Conservation (phyloP, 1,284 basidiomycete genomes). For the Clitocybe nebularis region DNA sequence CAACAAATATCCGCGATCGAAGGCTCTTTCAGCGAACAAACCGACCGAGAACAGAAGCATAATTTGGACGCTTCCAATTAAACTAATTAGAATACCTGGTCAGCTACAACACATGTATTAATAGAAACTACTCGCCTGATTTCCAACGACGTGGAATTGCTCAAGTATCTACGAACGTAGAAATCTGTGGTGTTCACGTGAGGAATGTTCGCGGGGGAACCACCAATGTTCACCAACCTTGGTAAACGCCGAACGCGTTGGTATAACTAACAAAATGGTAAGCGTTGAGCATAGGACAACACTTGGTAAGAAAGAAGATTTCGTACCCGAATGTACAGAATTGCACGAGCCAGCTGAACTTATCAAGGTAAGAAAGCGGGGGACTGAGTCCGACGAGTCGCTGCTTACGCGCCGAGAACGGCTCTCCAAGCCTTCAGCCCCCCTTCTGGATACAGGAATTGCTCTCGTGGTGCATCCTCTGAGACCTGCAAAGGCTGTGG, state of each 20-base stretch:
- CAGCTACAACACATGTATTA: too few species aligned
- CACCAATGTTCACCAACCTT: background rate
- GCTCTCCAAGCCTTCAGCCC: background rate
- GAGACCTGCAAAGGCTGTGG: too few species aligned
- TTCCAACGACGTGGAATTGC: background rate
- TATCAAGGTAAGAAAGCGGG: background rate
- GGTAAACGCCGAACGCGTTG: conserved; percentile 1
- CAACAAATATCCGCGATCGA: conserved; percentile 2
- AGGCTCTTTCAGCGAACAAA: background rate
- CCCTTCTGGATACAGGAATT: conserved; percentile 1
- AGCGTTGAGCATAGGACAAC: too few species aligned
- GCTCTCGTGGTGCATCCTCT: too few species aligned
- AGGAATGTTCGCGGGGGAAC: background rate
- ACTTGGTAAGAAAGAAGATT: background rate
- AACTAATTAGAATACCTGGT: background rate
- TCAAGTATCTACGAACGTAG: background rate
- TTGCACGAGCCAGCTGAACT: background rate
- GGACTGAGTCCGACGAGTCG: too few species aligned
- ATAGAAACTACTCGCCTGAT: background rate
- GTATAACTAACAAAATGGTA: background rate
- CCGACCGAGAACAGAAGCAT: background rate
- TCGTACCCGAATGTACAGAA: conserved; percentile 1
- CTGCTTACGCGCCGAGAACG: background rate
- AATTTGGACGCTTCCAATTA: background rate
- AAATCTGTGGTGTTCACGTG: background rate